Conservation (phyloP, 352 stramenopile species). For the Pythium biforme region DNA sequence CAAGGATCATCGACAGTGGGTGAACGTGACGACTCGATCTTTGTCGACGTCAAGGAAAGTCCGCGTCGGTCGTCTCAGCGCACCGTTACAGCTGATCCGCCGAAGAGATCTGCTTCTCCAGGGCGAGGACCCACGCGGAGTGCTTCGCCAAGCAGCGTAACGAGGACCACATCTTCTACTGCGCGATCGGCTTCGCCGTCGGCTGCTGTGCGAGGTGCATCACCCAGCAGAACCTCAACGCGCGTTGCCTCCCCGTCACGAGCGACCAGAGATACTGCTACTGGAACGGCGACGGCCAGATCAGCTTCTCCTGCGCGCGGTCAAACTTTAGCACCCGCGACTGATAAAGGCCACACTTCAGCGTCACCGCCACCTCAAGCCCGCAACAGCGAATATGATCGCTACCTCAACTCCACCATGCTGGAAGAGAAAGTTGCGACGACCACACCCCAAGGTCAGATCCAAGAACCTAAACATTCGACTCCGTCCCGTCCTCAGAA, state of each 20-base stretch:
- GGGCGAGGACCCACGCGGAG: slow-evolving; percentile 1
- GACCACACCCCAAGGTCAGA: neutral
- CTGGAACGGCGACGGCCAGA: neutral
- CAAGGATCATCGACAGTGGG: slow-evolving; percentile 3
- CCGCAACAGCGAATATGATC: slow-evolving; percentile 11
- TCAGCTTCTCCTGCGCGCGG: neutral
- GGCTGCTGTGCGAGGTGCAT: neutral
- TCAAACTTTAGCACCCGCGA: neutral
- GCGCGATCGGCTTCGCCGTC: neutral
- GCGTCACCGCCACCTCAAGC: neutral
- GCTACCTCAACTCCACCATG: slow-evolving; percentile 1
- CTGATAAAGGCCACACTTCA: neutral
- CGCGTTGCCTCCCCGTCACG: slow-evolving; percentile 5
- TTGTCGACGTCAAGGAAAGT: slow-evolving; percentile 24
- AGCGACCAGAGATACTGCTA: neutral
- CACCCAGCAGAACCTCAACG: neutral
- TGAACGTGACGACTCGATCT: slow-evolving; percentile 11
- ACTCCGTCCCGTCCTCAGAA: slow-evolving; percentile 7
- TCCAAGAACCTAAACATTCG: neutral
- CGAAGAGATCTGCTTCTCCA: slow-evolving; percentile 4
- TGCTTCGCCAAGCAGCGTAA: neutral
- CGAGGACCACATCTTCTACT: neutral
- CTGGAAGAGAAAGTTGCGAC: neutral
- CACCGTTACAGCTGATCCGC: neutral
- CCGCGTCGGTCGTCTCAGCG: slow-evolving; percentile 1